Conservation (phyloP, 163 green algal species). For the Prototheca cutis region DNA sequence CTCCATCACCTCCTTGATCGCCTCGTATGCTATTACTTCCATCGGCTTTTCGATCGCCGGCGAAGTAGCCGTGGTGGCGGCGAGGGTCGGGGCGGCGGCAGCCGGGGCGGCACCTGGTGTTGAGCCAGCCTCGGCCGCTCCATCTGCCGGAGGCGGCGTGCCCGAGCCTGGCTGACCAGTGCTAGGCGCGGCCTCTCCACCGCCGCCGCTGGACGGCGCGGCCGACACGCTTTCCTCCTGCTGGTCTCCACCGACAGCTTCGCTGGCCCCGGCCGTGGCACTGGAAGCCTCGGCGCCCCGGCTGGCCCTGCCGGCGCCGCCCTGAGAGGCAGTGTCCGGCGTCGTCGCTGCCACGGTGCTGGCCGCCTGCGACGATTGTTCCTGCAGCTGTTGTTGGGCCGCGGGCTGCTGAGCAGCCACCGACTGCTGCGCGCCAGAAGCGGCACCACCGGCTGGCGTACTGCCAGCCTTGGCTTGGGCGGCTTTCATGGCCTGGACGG, state of each 20-base stretch:
- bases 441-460: not conserved
- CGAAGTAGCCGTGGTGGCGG: not conserved
- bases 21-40: slow-evolving; percentile 61
- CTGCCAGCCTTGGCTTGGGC: slow-evolving; percentile 3
- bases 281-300: too few species aligned
- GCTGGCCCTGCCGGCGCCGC: too few species aligned
- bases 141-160: too few species aligned
- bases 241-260: too few species aligned
- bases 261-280: too few species aligned
- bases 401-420: too few species aligned
- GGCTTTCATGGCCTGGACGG: slow-evolving; percentile 21
- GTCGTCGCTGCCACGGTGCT: too few species aligned
- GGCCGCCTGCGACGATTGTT: not conserved
- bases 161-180: too few species aligned
- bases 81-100: not conserved
- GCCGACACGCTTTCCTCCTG: too few species aligned
- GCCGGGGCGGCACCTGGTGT: not conserved
- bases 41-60: slow-evolving; percentile 24
- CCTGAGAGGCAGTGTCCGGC: too few species aligned
- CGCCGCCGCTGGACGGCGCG: too few species aligned
- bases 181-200: too few species aligned
- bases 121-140: not conserved
- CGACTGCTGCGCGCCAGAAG: not conserved
- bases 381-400: slow-evolving; percentile 7
- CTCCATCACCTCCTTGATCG: slow-evolving; percentile 80